phyloP scores from a whole-genome alignment of 768 basidiomycete genomes.

The Cubamyces lactineus region DNA sequence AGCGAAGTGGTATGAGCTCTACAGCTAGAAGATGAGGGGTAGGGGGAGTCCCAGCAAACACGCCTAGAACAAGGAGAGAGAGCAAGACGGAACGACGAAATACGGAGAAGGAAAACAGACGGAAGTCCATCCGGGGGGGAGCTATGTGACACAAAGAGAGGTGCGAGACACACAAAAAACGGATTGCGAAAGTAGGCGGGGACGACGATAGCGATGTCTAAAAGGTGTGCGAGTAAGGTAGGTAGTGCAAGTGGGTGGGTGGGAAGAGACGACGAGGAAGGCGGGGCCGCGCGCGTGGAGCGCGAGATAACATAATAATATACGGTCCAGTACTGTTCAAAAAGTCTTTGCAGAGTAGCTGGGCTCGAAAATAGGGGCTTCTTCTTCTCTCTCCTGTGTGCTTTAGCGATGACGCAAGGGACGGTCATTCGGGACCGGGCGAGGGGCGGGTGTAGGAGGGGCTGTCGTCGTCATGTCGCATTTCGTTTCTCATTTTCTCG shows the following conservation, averaged over 20 bases:
- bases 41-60: not conserved
- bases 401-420: not conserved
- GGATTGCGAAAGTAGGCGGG: too few species aligned
- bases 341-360: constrained; percentile 16
- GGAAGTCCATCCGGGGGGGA: too few species aligned
- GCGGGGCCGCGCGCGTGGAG: not conserved
- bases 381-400: not conserved
- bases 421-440: not conserved
- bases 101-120: too few species aligned
- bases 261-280: not conserved
- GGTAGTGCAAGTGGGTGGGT: not conserved
- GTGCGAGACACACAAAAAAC: too few species aligned
- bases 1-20: not conserved
- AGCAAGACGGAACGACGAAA: too few species aligned
- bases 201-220: too few species aligned
- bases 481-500: constrained; percentile 17
- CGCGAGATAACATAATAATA: constrained; percentile 21
- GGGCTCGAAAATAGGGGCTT: not conserved
- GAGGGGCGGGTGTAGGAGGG: not conserved
- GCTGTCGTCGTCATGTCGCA: constrained; percentile 3
- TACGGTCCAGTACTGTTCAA: constrained; percentile 26
- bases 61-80: not conserved
- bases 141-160: too few species aligned
- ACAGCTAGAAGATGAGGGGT: not conserved
- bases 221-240: too few species aligned